These are phyloP conservation scores for Lycium ferocissimum DNA, from an alignment of 257 asterid species.

Conservation along the genomic window DNA sequence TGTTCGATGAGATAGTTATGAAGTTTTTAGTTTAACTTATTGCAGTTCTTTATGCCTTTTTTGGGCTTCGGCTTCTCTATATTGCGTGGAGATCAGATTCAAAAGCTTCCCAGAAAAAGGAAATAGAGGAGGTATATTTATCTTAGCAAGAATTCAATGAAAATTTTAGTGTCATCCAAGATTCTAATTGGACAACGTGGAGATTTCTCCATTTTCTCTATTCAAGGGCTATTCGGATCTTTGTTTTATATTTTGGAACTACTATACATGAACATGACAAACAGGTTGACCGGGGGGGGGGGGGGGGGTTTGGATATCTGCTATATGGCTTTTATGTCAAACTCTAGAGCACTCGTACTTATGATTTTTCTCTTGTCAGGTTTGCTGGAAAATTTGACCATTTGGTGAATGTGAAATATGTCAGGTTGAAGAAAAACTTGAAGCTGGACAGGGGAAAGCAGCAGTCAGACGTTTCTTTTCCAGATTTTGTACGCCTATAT, in stretches of 20 bases:
- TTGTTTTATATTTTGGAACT: too few relatives aligned
- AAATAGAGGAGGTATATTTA: constrained; percentile 81
- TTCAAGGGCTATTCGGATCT: neutral
- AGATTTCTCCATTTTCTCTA: neutral
- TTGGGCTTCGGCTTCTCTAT: constrained; percentile 88
- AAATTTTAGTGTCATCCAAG: neutral
- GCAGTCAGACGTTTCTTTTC: constrained; percentile 68
- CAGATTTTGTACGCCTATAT: constrained; percentile 84
- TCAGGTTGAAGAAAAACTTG: constrained; percentile 89
- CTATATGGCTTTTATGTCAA: too few relatives aligned
- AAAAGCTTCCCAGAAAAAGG: constrained; percentile 88
- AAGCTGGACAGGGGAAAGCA: constrained; percentile 81
- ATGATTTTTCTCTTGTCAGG: too few relatives aligned
- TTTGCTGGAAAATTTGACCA: neutral
- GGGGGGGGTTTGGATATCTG: too few relatives aligned
- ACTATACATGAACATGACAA: neutral
- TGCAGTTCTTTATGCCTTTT: constrained; percentile 90
- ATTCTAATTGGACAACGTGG: neutral
- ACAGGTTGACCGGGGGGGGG: neutral
- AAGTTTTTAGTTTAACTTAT: neutral
- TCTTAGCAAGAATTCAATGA: neutral
- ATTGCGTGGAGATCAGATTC: constrained; percentile 93
- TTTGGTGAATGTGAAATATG: constrained; percentile 29
- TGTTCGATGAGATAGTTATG: neutral
- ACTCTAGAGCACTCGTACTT: too few relatives aligned